Evolutionary conservation across 768 basidiomycete genomes (phyloP).

Genomic region (Rickenella mellea): DNA sequence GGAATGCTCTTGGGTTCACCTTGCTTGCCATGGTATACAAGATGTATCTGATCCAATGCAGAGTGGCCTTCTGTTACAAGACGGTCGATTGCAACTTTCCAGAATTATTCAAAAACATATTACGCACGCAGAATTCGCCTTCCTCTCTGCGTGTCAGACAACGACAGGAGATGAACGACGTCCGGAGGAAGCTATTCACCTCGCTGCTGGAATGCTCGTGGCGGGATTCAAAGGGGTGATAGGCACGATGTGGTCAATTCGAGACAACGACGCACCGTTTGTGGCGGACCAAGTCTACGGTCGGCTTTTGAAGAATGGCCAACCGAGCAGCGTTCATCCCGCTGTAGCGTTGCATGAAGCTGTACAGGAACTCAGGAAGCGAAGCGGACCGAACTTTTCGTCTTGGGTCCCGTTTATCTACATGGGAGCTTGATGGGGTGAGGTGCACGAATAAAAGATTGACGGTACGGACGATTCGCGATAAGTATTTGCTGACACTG

Average conservation of each 20-base stretch:
- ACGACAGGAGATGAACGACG: constrained; percentile 14
- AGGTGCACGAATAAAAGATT: no score
- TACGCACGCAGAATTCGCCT: constrained; percentile 16
- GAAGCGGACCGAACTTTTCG: no score
- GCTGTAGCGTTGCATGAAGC: no score
- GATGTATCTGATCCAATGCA: constrained; percentile 14
- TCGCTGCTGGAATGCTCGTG: constrained; percentile 21
- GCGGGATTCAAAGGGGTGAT: constrained; percentile 22
- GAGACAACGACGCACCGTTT: constrained; percentile 14
- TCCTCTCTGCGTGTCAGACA: constrained; percentile 21
- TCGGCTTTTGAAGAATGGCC: not conserved
- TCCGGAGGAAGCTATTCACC: constrained; percentile 21
- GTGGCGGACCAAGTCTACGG: constrained; percentile 8
- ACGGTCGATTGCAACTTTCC: constrained; percentile 14
- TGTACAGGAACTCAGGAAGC: no score
- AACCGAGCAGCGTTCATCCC: no score
- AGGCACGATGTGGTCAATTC: constrained; percentile 25
- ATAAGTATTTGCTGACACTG: no score
- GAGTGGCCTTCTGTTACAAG: constrained; percentile 16
- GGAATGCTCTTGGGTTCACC: constrained; percentile 15
- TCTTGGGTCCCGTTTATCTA: no score
- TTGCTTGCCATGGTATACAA: constrained; percentile 23
- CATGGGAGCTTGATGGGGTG: no score
- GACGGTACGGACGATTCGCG: no score
- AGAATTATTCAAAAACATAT: constrained; percentile 13